Evolutionary conservation across 2,329 filamentous ascomycete genomes (phyloP).

Genomic region (Onygenales sp.): DNA sequence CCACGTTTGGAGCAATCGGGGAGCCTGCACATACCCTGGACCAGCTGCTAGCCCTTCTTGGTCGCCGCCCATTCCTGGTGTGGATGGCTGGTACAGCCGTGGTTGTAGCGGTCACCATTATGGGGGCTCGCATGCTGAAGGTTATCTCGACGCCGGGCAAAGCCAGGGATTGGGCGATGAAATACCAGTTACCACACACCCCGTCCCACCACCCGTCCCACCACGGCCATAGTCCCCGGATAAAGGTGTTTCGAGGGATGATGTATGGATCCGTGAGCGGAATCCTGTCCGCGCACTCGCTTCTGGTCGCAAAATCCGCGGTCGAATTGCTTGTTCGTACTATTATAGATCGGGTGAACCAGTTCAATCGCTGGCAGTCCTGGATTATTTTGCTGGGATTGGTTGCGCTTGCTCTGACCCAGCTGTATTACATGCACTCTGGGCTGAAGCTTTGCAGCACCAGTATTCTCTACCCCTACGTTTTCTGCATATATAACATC

Average conservation of each 20-base stretch:
- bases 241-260: slow-evolving; percentile 71
- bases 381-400: slow-evolving; percentile 84
- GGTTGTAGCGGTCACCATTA: slow-evolving; percentile 59
- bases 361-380: slow-evolving; percentile 91
- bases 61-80: slow-evolving; percentile 63
- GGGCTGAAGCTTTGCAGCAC: slow-evolving; percentile 93
- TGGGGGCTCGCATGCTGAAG: slow-evolving; percentile 43
- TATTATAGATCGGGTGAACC: slow-evolving; percentile 73
- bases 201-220: slow-evolving; percentile 25
- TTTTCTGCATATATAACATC: slow-evolving; percentile 99
- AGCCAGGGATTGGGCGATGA: slow-evolving; percentile 15
- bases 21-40: slow-evolving; percentile 82
- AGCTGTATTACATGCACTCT: slow-evolving; percentile 90
- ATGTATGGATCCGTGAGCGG: slow-evolving; percentile 85
- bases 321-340: slow-evolving; percentile 89
- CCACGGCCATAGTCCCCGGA: slow-evolving; percentile 43
- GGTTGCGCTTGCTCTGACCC: slow-evolving; percentile 70
- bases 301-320: slow-evolving; percentile 90
- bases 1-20: slow-evolving; percentile 84
- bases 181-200: slow-evolving; percentile 18
- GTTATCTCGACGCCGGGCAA: slow-evolving; percentile 23
- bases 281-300: slow-evolving; percentile 83
- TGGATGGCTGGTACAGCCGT: slow-evolving; percentile 81
- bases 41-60: slow-evolving; percentile 69
- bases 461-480: slow-evolving; percentile 88